Evolutionary conservation across 208 protist genomes (phyloP).

Genomic region (Blastocrithidia nonstop): DNA sequence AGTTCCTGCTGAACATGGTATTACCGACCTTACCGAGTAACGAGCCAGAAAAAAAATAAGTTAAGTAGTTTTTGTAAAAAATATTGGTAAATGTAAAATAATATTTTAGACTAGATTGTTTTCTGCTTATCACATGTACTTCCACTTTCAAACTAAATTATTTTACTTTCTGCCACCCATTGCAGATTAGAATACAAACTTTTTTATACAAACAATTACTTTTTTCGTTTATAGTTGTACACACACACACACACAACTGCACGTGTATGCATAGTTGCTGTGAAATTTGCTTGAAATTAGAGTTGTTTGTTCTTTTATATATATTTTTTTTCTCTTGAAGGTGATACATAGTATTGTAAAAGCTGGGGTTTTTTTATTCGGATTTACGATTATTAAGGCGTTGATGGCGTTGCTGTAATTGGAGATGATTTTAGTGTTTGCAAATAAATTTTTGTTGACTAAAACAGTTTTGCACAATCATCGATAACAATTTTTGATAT

Average conservation of each 20-base stretch:
- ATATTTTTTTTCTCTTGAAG: no score
- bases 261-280: no score
- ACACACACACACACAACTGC: background rate
- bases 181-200: background rate
- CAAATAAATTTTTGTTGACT: constrained; percentile 1
- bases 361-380: background rate
- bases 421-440: background rate
- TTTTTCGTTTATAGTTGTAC: background rate
- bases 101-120: no score
- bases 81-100: no score
- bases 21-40: no score
- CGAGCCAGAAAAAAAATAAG: no score
- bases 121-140: no score
- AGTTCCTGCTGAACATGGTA: no score
- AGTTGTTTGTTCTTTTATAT: background rate
- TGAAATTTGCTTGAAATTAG: background rate
- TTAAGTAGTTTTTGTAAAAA: no score
- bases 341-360: background rate
- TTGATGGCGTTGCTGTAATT: background rate
- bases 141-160: no score
- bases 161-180: background rate
- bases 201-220: background rate
- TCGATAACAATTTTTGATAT: background rate
- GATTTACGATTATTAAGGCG: background rate
- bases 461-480: background rate